Base-by-base conservation (phyloP, 2,329 filamentous ascomycete genomes). In the Calcarisporium arbuscula region DNA sequence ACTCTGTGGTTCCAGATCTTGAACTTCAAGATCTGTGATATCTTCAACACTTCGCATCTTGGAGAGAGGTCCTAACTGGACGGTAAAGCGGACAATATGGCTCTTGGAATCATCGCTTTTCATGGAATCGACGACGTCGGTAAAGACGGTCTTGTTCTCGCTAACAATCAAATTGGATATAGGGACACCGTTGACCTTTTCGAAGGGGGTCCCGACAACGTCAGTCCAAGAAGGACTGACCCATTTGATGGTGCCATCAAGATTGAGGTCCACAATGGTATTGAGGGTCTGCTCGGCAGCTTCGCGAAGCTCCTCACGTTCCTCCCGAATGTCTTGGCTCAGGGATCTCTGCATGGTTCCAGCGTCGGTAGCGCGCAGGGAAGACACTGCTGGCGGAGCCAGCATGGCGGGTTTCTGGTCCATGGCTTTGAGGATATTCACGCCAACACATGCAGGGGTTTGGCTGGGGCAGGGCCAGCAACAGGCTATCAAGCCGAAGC, bases 231-330 rank as follows among this genome's bases (percentile, higher is more conserved):
- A 95, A 10, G 89, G 86, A 57, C 90, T 96, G 50, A 94, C 89
- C 86, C 92, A 98, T 62, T 88, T 84, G 51, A 98, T 83, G 41
- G 79, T 83, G 45, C 87, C 87, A 54, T 95, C 85, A 36, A 96
- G 74, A 52, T 88, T 87, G 45, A 98, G 72, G 64, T 98, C 90
- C 55, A 98, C 74, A 57, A 98, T 95, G 44, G 94, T 85, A 61
- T 96, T 98, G 56, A 95, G 72, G 16, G 89, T 95, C 65, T 95
- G 87, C 63, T 96, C 90, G 32, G 90, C 92, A 26, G 90, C 92
- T 65, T 95, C 86, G 54, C 89, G 88, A 48, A 98, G 74, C 57
- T 96, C 90, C 56, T 95, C 85, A 43, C 89, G 78, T 65, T 96
- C 88, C 54, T 94, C 87, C 49, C 86, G 82, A 51, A 96, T 95